A percentile compares a stretch with the other conserved stretches of the same genome.
Conservation (phyloP, 2,329 filamentous ascomycete genomes). For the Fusarium nisikadoi region DNA sequence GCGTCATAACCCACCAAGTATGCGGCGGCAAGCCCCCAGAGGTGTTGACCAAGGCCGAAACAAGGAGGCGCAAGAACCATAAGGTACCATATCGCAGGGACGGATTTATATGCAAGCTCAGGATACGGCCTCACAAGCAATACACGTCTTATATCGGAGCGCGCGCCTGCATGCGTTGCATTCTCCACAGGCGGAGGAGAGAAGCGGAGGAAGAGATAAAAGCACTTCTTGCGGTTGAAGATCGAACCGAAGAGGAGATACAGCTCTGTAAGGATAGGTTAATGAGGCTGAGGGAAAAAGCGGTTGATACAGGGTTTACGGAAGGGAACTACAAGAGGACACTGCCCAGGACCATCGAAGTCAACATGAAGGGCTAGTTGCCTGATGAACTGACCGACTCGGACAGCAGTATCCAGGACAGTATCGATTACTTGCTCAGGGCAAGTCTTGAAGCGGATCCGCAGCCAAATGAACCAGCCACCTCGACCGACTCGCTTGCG, state of each 20-base stretch:
- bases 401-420: too few relatives aligned
- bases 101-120: not conserved
- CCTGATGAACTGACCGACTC: not conserved
- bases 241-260: not conserved
- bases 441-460: not conserved
- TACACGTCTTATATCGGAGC: not conserved
- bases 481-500: too few relatives aligned
- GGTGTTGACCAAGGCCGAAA: not conserved
- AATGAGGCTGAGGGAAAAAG: not conserved
- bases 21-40: not conserved
- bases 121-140: not conserved
- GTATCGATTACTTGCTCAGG: not conserved
- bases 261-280: not conserved
- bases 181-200: not conserved
- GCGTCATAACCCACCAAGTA: not conserved
- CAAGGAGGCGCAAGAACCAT: not conserved
- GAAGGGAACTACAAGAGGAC: too few relatives aligned
- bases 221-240: not conserved
- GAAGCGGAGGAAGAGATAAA: not conserved
- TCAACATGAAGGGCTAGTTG: not conserved
- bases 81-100: not conserved
- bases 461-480: rapidly evolving
- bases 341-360: not conserved
- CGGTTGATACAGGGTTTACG: not conserved
- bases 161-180: not conserved